Conservation (phyloP, 2,329 filamentous ascomycete genomes). For the Epichloe aotearoae region DNA sequence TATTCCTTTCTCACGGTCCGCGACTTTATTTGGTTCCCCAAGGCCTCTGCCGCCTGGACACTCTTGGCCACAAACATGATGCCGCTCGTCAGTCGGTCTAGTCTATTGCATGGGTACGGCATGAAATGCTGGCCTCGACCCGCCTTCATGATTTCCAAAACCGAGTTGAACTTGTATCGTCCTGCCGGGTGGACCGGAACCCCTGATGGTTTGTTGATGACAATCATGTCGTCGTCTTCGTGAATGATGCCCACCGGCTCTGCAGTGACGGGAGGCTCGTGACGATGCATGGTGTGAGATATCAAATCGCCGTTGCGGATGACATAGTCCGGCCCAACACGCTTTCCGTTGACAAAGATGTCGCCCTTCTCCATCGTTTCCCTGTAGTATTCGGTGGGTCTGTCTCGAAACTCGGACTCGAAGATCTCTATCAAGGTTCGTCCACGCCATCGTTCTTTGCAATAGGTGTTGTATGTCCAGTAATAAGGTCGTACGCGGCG, state of each 20-base stretch:
- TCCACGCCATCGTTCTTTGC: slow-evolving; percentile 86
- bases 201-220: slow-evolving; percentile 93
- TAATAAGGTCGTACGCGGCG: slow-evolving; percentile 78
- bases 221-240: slow-evolving; percentile 85
- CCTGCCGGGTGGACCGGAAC: slow-evolving; percentile 92
- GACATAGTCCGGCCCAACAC: slow-evolving; percentile 51
- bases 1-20: slow-evolving; percentile 92
- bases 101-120: slow-evolving; percentile 69
- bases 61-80: slow-evolving; percentile 98
- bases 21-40: slow-evolving; percentile 63
- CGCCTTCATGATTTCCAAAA: slow-evolving; percentile 84
- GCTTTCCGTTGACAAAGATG: slow-evolving; percentile 68
- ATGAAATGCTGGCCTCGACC: slow-evolving; percentile 47
- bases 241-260: slow-evolving; percentile 71
- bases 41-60: slow-evolving; percentile 60
- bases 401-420: slow-evolving; percentile 79
- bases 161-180: slow-evolving; percentile 88
- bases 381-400: slow-evolving; percentile 76
- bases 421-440: slow-evolving; percentile 77
- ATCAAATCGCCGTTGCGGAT: slow-evolving; percentile 84
- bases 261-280: slow-evolving; percentile 84
- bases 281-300: slow-evolving; percentile 85
- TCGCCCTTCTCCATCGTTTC: slow-evolving; percentile 67
- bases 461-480: slow-evolving; percentile 88
- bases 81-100: slow-evolving; percentile 86